A percentile compares a stretch with the other conserved stretches of the same genome.
These are phyloP conservation scores for Monoraphidium neglectum DNA, from an alignment of 139 green algal species.

Conservation along the genomic window DNA sequence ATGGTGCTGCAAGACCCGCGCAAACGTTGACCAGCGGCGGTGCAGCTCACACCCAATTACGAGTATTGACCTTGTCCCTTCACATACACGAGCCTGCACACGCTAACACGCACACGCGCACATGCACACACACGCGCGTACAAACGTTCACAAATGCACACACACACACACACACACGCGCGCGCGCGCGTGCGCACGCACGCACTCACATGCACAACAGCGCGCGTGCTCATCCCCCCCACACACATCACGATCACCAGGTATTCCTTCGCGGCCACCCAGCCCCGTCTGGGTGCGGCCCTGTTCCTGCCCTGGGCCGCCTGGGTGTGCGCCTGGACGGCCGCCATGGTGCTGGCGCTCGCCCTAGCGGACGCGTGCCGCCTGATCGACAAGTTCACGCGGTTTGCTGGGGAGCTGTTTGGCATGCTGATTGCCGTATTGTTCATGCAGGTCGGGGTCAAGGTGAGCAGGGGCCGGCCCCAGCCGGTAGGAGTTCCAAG, in stretches of 20 bases:
- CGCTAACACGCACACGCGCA: no score
- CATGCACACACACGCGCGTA: no score
- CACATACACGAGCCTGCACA: no score
- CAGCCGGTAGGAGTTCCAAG: no score
- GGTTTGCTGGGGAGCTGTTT: constrained; percentile 88
- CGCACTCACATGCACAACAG: no score
- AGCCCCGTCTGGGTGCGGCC: constrained; percentile 11
- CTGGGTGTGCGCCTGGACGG: constrained; percentile 80
- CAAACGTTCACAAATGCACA: no score
- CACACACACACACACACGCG: no score
- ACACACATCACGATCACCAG: not conserved
- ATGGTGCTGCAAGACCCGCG: no score
- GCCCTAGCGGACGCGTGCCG: constrained; percentile 53
- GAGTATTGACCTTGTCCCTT: no score
- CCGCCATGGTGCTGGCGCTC: constrained; percentile 64
- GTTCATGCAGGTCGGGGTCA: constrained; percentile 87
- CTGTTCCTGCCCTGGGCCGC: constrained; percentile 72
- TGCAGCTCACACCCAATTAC: no score
- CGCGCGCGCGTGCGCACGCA: no score
- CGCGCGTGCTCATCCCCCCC: not conserved
- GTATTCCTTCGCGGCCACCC: constrained; percentile 16
- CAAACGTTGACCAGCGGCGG: no score
- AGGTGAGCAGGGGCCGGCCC: constrained; percentile 44
- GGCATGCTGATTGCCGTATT: constrained; percentile 89
- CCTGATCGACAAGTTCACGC: constrained; percentile 69